Evolutionary conservation across 73 alveolate genomes (phyloP).

Genomic region (Uronychia setigera): DNA sequence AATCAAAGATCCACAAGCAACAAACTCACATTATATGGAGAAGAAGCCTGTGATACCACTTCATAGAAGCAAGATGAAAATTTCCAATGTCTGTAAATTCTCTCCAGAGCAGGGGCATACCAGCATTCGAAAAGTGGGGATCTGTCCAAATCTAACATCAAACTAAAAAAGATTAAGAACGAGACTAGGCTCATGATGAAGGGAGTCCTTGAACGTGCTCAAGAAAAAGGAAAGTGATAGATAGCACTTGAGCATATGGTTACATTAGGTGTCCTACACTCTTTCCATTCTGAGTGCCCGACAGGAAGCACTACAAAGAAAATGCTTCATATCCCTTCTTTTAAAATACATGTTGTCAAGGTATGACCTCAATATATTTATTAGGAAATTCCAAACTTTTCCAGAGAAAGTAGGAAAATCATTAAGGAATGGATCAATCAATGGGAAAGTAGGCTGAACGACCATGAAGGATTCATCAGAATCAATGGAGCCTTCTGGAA

Average conservation of each 20-base stretch:
- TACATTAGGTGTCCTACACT: conserved; percentile 45
- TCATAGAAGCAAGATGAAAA: too few relatives aligned
- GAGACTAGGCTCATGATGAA: not conserved
- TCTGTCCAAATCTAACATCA: conserved; percentile 29
- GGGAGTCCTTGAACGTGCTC: conserved; percentile 9
- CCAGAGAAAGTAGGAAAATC: conserved; percentile 63
- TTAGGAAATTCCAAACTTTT: conserved; percentile 70
- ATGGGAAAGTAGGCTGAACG: conserved; percentile 62
- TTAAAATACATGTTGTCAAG: conserved; percentile 18
- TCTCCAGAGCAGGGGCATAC: not conserved
- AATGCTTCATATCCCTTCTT: conserved; percentile 78
- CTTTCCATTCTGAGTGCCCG: not conserved
- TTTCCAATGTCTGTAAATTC: conserved; percentile 16
- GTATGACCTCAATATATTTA: conserved; percentile 27
- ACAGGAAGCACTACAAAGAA: conserved; percentile 68
- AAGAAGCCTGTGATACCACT: too few relatives aligned
- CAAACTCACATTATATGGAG: too few relatives aligned
- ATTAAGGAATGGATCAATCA: conserved; percentile 66
- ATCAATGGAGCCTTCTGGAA: conserved; percentile 66
- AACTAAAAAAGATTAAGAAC: not conserved
- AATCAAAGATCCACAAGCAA: too few relatives aligned
- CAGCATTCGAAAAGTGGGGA: conserved; percentile 26
- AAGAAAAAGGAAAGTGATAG: conserved; percentile 21
- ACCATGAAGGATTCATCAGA: conserved; percentile 35
- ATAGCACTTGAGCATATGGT: conserved; percentile 50